These are phyloP conservation scores for Aspergillus awamori DNA, from an alignment of 2,329 filamentous ascomycete genomes.

Conservation along the genomic window DNA sequence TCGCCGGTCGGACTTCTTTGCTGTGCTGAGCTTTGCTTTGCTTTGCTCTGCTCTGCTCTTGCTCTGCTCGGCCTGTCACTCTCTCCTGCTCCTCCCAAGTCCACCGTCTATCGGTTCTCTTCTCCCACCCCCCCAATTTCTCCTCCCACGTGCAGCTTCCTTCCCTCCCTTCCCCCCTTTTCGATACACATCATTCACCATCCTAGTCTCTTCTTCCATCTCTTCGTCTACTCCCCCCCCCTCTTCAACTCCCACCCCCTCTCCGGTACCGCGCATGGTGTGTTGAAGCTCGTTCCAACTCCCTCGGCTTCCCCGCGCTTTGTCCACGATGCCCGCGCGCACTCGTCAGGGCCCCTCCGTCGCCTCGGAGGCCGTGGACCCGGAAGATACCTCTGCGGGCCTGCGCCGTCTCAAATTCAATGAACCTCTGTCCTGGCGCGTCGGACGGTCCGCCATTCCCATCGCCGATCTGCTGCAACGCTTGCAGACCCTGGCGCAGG, in stretches of 20 bases:
- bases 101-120: not conserved
- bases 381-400: conserved; percentile 36
- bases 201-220: not conserved
- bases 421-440: conserved; percentile 85
- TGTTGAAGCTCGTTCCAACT: conserved; percentile 20
- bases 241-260: not conserved
- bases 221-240: not conserved
- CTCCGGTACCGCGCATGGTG: conserved; percentile 23
- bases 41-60: not conserved
- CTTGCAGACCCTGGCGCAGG: conserved; percentile 76
- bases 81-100: not conserved
- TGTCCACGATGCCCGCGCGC: conserved; percentile 47
- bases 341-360: conserved; percentile 42
- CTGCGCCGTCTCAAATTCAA: conserved; percentile 69
- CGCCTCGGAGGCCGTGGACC: conserved; percentile 34
- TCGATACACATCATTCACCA: not conserved
- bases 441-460: conserved; percentile 78
- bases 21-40: not conserved
- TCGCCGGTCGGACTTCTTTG: not conserved
- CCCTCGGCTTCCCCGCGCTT: conserved; percentile 29
- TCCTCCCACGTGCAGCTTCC: not conserved
- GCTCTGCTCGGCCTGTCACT: not conserved
- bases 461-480: conserved; percentile 80
- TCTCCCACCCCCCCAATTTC: not conserved
- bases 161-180: not conserved